Conservation (phyloP, 176 grass and related monocot species). For the Lolium perenne region DNA sequence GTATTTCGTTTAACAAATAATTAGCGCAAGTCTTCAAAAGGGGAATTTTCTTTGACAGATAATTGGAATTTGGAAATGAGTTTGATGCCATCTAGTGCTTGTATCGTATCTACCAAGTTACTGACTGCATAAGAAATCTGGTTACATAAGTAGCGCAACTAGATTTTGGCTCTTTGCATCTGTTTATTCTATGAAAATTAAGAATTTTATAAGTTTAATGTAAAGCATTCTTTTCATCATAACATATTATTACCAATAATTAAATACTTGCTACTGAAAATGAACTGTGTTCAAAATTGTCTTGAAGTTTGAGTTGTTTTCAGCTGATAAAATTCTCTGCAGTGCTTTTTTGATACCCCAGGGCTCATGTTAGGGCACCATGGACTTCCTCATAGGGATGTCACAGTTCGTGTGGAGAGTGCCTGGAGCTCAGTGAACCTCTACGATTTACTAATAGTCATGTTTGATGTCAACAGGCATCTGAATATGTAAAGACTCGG, state of each 20-base stretch:
- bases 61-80: conserved; percentile 32
- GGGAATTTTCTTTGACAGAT: background rate
- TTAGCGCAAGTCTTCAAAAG: background rate
- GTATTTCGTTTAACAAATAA: background rate
- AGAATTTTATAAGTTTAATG: background rate
- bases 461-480: conserved; percentile 94
- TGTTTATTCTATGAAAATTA: conserved; percentile 13
- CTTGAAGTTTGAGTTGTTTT: conserved; percentile 32
- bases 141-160: background rate
- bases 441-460: conserved; percentile 90
- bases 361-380: conserved; percentile 90
- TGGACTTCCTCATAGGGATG: conserved; percentile 84
- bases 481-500: conserved; percentile 66
- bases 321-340: conserved; percentile 48
- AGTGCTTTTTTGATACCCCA: conserved; percentile 99
- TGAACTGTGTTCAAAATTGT: background rate
- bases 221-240: background rate
- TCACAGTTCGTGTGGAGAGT: conserved; percentile 89
- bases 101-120: background rate
- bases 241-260: background rate
- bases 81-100: conserved; percentile 13
- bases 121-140: background rate
- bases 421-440: conserved; percentile 91
- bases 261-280: background rate
- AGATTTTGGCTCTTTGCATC: conserved; percentile 27